Base-by-base conservation (phyloP, 2,329 filamentous ascomycete genomes). In the Stenocarpella maydis region DNA sequence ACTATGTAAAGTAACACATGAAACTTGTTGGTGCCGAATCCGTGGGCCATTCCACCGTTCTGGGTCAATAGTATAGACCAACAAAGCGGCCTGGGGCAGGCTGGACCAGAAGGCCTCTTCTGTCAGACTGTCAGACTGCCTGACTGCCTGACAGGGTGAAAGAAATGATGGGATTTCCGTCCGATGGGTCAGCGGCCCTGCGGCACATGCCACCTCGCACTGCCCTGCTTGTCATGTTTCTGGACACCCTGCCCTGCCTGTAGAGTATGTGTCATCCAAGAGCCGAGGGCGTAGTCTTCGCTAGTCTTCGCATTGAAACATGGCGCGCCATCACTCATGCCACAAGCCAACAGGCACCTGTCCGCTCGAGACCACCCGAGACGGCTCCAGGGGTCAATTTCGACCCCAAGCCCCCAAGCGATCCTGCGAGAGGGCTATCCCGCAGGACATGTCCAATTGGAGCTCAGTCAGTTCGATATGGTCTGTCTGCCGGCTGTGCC, bases 211-310 rank as follows among this genome's bases (percentile, higher is more conserved):
- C 55, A 45, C 47, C 55, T 34, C 55, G 31, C 19, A n/a, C 9
- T 21, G 58, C 58, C 58, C 41, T 61, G 58, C 58, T 41, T 61
- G 58, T 47, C 58, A 61, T 24, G 58, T 61, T 61, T 61, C 41
- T 61, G 58, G 55, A 61, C 15, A 4, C 28, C 9, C 55, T 28
- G 4, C 34, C 28, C 50, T 9, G 17, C 28, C 15, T 39, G 54
- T n/a, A 24, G 31, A 9, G 6, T 37, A 12, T 37, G 34, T 34
- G 34, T 37, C 28, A 45, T 24, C n/a, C 19, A 26, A 45, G 55
- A 47, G n/a, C 21, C 14, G 14, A 58, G 26, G 31, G n/a, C 17
- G 49, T 19, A 28, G 14, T 41, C 37, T 31, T 43, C 26, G 37
- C 21, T n/a, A n/a, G n/a, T n/a, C n/a, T n/a, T n/a, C n/a, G n/a